Percentiles rank a stretch among this genome's conserved stretches.
Conservation (phyloP, 2,329 filamentous ascomycete species). For the Colletotrichum spaethianum region DNA sequence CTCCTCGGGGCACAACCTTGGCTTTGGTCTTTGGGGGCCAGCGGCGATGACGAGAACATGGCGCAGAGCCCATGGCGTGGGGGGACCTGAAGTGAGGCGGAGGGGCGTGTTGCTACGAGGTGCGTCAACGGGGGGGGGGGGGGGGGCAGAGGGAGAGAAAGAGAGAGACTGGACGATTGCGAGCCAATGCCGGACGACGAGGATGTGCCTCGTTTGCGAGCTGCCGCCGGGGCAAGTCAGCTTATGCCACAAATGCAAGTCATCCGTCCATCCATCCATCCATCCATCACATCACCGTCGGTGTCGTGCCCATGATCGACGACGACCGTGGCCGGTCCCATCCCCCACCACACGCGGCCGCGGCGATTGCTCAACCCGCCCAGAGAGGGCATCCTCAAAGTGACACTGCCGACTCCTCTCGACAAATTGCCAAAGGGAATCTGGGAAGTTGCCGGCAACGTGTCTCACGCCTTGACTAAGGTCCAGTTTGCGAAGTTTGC, state of each 20-base stretch:
- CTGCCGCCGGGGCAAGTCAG: slow-evolving; percentile 24
- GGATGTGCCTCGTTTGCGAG: background rate
- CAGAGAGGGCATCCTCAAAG: background rate
- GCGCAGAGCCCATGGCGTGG: background rate
- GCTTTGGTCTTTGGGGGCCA: background rate
- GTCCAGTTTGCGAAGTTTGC: background rate
- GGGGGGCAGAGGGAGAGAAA: background rate
- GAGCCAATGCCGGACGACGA: background rate
- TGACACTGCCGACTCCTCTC: background rate
- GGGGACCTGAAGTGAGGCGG: background rate
- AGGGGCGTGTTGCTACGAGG: background rate
- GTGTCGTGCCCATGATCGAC: slow-evolving; percentile 10
- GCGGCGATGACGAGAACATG: background rate
- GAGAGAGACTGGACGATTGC: background rate
- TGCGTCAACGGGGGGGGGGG: background rate
- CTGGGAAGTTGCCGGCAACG: no score
- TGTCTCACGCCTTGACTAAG: background rate
- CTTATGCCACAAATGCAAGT: slow-evolving; percentile 38
- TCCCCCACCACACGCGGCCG: no score
- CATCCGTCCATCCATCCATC: slow-evolving; percentile 24
- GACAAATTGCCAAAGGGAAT: background rate
- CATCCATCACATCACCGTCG: background rate
- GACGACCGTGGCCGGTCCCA: no score
- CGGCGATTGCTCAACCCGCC: background rate
- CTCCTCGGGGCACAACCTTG: slow-evolving; percentile 1